Conservation (phyloP, 306 rosid species). For the Ormosia semicastrata region DNA sequence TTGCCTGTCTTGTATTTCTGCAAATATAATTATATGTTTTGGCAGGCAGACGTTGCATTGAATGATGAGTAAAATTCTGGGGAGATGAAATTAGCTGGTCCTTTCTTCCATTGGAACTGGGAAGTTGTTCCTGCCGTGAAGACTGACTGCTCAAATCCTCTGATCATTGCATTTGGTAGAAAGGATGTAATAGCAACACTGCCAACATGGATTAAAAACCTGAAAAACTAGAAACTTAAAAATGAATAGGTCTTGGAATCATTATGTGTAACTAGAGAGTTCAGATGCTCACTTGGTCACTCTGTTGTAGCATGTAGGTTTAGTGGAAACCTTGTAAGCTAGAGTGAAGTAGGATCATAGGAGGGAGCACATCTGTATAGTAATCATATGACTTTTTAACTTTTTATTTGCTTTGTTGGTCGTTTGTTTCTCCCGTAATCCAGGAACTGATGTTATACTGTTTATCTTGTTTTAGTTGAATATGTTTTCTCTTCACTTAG, state of each 20-base stretch:
- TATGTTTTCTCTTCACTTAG: not conserved
- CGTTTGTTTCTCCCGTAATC: not conserved
- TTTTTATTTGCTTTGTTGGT: not conserved
- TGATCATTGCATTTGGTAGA: not conserved
- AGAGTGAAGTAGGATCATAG: not conserved
- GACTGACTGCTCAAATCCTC: not conserved
- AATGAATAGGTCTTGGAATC: not conserved
- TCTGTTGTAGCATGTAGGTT: not conserved
- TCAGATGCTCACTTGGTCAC: not conserved
- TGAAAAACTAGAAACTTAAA: not conserved
- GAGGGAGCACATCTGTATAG: not conserved
- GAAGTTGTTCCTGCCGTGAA: constrained; percentile 6
- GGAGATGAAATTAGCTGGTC: not conserved
- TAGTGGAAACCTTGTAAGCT: not conserved
- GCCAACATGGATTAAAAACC: not conserved
- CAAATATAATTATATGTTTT: not conserved
- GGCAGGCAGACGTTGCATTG: not conserved
- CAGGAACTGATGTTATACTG: not conserved
- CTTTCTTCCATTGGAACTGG: constrained; percentile 6
- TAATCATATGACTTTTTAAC: not conserved
- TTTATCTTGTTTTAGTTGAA: not conserved
- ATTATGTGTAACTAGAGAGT: not conserved
- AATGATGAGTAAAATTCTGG: not conserved
- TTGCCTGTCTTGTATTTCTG: not conserved
- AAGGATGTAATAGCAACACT: not conserved